Evolutionary conservation across 2,329 filamentous ascomycete species (phyloP).

Genomic region (Alternaria tenuissima): DNA sequence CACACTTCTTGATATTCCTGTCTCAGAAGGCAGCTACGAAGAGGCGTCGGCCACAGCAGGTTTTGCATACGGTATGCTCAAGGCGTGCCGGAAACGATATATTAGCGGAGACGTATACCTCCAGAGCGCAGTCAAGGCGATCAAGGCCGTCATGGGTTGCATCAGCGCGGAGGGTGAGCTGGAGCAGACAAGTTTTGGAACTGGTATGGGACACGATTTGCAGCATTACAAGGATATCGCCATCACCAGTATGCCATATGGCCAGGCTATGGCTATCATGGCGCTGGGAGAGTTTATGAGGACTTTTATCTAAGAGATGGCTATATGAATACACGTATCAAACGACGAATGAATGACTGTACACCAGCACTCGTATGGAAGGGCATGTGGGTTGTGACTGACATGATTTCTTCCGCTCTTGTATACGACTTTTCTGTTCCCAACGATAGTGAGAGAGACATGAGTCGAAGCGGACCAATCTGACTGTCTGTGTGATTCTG

Average conservation of each 20-base stretch:
- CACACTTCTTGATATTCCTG: conserved; percentile 74
- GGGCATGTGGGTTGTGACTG: background rate
- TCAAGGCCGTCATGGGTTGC: conserved; percentile 71
- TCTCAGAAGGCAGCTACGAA: conserved; percentile 73
- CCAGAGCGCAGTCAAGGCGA: conserved; percentile 69
- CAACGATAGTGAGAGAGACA: background rate
- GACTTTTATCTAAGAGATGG: conserved; percentile 58
- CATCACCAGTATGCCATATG: conserved; percentile 82
- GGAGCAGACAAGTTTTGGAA: conserved; percentile 78
- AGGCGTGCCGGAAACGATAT: conserved; percentile 74
- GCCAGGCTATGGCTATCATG: conserved; percentile 87
- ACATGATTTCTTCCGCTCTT: background rate
- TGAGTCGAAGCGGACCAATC: background rate
- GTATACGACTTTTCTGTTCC: conserved; percentile 4
- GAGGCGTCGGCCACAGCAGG: conserved; percentile 82
- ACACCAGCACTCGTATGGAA: background rate
- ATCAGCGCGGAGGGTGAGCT: conserved; percentile 74
- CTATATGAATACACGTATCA: background rate
- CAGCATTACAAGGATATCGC: conserved; percentile 82
- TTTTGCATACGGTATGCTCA: conserved; percentile 82
- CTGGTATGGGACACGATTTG: conserved; percentile 75
- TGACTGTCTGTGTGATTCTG: background rate
- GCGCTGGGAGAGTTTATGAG: conserved; percentile 77
- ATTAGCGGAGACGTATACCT: conserved; percentile 67
- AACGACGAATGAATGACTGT: background rate